Conservation (phyloP, 345 rosid species). For the Eucalyptus caleyi region DNA sequence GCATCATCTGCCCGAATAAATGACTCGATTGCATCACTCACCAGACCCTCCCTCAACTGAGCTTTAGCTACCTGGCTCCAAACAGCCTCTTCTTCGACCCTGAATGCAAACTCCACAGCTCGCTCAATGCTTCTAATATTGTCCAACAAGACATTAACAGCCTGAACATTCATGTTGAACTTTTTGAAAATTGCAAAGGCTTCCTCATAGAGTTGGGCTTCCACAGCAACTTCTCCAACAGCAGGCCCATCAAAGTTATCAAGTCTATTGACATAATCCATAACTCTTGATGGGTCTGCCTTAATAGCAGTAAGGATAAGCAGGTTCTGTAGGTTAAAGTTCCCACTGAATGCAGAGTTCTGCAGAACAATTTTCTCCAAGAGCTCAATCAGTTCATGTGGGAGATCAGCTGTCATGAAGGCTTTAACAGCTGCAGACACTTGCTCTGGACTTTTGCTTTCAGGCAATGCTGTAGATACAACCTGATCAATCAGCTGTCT, state of each 20-base stretch:
- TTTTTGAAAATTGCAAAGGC: constrained; percentile 45
- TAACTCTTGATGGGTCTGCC: constrained; percentile 93
- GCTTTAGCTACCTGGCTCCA: constrained; percentile 98
- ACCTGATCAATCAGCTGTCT: constrained; percentile 97
- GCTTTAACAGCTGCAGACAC: constrained; percentile 48
- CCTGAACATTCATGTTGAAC: constrained; percentile 41
- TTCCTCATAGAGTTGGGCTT: constrained; percentile 83
- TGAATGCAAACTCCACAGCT: constrained; percentile 93
- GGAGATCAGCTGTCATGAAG: constrained; percentile 44
- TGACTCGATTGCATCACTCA: constrained; percentile 94
- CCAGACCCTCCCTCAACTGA: constrained; percentile 89
- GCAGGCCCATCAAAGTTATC: constrained; percentile 99
- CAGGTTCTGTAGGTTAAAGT: constrained; percentile 89
- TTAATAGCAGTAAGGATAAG: constrained; percentile 94
- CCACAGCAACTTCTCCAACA: constrained; percentile 94
- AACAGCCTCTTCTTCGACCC: constrained; percentile 95
- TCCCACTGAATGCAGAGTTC: constrained; percentile 98
- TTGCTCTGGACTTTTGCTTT: constrained; percentile 45
- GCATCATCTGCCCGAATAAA: constrained; percentile 77
- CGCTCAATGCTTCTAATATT: constrained; percentile 32
- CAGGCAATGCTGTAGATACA: constrained; percentile 85
- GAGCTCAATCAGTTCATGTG: constrained; percentile 37
- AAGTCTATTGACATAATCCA: constrained; percentile 92
- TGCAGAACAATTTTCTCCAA: constrained; percentile 89
- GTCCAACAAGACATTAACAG: constrained; percentile 33